Evolutionary conservation across 352 stramenopile species (phyloP).

Genomic region (Phytophthora niederhauseri): DNA sequence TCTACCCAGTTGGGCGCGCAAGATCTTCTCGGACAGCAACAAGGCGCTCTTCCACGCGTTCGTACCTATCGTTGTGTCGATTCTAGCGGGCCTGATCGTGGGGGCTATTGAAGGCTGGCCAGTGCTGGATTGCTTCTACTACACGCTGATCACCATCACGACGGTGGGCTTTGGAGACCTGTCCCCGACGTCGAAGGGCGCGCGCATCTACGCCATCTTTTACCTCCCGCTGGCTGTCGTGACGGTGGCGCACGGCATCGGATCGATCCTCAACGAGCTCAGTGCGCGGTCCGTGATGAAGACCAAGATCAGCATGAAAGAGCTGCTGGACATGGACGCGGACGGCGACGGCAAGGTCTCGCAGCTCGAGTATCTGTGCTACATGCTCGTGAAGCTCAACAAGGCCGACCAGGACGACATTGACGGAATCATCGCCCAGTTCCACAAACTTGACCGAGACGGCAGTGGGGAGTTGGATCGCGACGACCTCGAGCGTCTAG

Average conservation of each 20-base stretch:
- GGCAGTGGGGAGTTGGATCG: conserved; percentile 70
- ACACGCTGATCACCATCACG: conserved; percentile 91
- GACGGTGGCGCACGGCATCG: conserved; percentile 68
- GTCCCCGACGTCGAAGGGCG: conserved; percentile 56
- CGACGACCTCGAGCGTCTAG: conserved; percentile 66
- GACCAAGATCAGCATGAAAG: conserved; percentile 78
- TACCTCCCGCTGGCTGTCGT: conserved; percentile 77
- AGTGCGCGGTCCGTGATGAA: conserved; percentile 65
- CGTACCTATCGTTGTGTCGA: conserved; percentile 57
- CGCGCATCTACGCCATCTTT: conserved; percentile 85
- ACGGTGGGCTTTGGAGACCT: conserved; percentile 90
- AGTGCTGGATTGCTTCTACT: conserved; percentile 92
- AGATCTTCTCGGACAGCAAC: conserved; percentile 60
- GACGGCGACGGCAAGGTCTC: conserved; percentile 74
- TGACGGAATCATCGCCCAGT: conserved; percentile 66
- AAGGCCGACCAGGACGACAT: conserved; percentile 73
- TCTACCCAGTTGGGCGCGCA: conserved; percentile 40
- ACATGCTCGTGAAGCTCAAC: conserved; percentile 81
- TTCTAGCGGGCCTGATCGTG: conserved; percentile 56
- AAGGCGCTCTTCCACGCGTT: conserved; percentile 47
- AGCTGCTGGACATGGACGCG: conserved; percentile 70
- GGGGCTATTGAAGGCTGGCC: conserved; percentile 66
- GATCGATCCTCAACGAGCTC: conserved; percentile 67
- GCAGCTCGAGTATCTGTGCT: conserved; percentile 68
- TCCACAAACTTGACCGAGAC: conserved; percentile 70